These are phyloP conservation scores for Cicer chorassanicum DNA, from an alignment of 306 rosid species.

Conservation along the genomic window DNA sequence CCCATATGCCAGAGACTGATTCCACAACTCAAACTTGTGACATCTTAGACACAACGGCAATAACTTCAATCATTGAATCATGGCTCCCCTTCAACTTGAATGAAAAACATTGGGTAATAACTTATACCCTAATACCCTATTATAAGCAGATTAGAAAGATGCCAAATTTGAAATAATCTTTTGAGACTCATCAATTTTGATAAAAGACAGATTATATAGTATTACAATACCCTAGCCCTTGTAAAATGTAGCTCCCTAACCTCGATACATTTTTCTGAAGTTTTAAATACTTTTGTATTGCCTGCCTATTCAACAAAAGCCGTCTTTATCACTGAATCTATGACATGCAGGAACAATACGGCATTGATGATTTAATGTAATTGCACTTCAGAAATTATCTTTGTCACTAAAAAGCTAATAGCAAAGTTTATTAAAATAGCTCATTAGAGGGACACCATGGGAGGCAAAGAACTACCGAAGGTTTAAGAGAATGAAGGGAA, in stretches of 20 bases:
- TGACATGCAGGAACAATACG: background rate
- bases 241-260: slow-evolving; percentile 22
- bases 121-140: slow-evolving; percentile 5
- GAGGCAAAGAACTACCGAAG: background rate
- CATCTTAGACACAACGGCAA: background rate
- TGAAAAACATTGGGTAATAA: slow-evolving; percentile 17
- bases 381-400: background rate
- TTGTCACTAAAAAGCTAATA: slow-evolving; percentile 2
- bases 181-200: background rate
- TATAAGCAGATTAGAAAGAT: background rate
- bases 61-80: slow-evolving; percentile 3
- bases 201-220: slow-evolving; percentile 11
- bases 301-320: background rate
- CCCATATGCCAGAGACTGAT: background rate
- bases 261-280: background rate
- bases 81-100: background rate
- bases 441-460: background rate
- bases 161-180: slow-evolving; percentile 12
- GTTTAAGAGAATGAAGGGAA: background rate
- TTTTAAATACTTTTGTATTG: background rate
- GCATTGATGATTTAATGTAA: background rate
- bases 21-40: background rate
- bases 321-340: background rate
- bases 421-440: background rate
- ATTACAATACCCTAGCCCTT: background rate